A percentile compares a stretch with the other conserved stretches of the same genome.
phyloP scores from a whole-genome alignment of 1,284 basidiomycete species.

The Trichosporon asahii region DNA sequence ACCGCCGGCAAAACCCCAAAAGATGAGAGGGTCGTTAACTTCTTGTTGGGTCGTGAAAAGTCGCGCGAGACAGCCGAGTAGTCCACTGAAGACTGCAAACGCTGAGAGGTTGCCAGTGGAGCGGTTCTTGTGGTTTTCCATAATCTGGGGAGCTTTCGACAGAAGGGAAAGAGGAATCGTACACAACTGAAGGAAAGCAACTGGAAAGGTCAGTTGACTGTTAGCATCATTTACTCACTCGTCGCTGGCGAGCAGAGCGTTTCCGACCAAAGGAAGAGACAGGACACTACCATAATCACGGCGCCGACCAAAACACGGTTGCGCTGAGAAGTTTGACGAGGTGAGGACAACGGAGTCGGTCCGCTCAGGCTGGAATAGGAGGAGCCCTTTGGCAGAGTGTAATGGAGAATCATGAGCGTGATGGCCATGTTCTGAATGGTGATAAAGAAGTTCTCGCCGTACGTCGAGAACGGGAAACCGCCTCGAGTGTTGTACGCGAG shows the following conservation, averaged over 20 bases:
- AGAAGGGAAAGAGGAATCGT: slow-evolving; percentile 80
- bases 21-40: slow-evolving; percentile 72
- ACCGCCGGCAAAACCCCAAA: slow-evolving; percentile 74
- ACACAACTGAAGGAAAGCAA: slow-evolving; percentile 65
- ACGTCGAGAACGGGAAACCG: slow-evolving; percentile 87
- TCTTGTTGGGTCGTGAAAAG: slow-evolving; percentile 86
- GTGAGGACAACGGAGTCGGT: slow-evolving; percentile 3
- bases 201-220: slow-evolving; percentile 23
- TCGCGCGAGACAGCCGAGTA: slow-evolving; percentile 78
- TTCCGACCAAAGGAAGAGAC: slow-evolving; percentile 55
- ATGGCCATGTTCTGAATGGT: slow-evolving; percentile 78
- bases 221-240: slow-evolving; percentile 30
- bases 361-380: slow-evolving; percentile 17
- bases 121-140: slow-evolving; percentile 65
- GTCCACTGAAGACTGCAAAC: slow-evolving; percentile 73
- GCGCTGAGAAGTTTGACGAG: background rate
- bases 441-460: slow-evolving; percentile 88
- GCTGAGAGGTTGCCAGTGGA: slow-evolving; percentile 87
- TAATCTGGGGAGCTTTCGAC: slow-evolving; percentile 82
- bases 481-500: slow-evolving; percentile 80
- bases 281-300: slow-evolving; percentile 52
- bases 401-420: slow-evolving; percentile 72
- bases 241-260: slow-evolving; percentile 40
- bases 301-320: slow-evolving; percentile 48
- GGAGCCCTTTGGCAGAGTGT: slow-evolving; percentile 23